These are phyloP conservation scores for Lasiodiplodia sp. DNA, from an alignment of 2,329 filamentous ascomycete genomes.

Conservation along the genomic window DNA sequence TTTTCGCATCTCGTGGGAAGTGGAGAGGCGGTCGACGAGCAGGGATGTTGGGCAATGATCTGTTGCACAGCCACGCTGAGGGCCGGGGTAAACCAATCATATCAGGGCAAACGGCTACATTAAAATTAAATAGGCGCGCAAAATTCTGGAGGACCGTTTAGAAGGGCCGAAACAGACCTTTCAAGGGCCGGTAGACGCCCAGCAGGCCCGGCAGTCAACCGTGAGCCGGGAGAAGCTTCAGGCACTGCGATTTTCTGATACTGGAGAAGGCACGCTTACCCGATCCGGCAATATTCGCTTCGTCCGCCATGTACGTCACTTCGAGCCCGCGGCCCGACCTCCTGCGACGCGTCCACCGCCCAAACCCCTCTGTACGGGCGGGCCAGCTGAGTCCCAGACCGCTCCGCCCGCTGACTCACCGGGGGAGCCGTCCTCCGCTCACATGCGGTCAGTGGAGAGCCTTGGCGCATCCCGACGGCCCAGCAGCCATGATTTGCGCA, in stretches of 20 bases:
- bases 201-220: background rate
- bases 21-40: conserved; percentile 27
- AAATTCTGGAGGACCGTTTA: conserved; percentile 24
- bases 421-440: background rate
- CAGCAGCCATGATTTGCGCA: background rate
- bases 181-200: background rate
- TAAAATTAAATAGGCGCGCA: conserved; percentile 28
- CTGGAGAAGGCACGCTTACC: conserved; percentile 18
- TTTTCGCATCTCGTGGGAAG: conserved; percentile 28
- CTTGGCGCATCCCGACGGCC: conserved; percentile 1
- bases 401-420: background rate
- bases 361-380: background rate
- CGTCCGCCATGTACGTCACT: background rate
- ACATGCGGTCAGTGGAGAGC: conserved; percentile 10
- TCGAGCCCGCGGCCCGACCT: too few relatives aligned
- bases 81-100: conserved; percentile 27
- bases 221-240: background rate
- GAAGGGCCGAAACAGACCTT: conserved; percentile 13
- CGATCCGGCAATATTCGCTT: conserved; percentile 20
- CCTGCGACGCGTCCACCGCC: background rate
- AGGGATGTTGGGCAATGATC: conserved; percentile 29
- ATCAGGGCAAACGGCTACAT: conserved; percentile 19
- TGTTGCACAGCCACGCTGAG: conserved; percentile 29
- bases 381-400: background rate
- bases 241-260: conserved; percentile 2